Base-by-base conservation (phyloP, 78 protist species). In the Dictyostelium firmibasis region DNA sequence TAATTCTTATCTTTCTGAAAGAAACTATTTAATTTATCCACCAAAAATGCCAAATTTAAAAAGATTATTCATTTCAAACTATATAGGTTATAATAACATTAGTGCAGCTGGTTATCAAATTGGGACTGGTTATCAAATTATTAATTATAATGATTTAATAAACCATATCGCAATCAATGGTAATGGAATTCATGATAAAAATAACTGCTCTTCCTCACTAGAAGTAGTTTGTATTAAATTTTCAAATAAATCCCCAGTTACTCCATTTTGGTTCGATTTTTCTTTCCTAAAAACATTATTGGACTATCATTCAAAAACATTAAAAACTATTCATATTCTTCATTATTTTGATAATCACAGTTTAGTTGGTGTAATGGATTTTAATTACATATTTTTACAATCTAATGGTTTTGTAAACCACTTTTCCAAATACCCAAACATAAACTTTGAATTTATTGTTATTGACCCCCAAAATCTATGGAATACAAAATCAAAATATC, bases 11-110 rank as follows among this genome's bases (percentile, higher is more conserved):
- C 33, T 11, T 18, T 27, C 33, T 16, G 79, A 72, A 72, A 72
- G 79, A 16, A 35, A 72, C 31, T 72, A 72, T 72, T 72, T 72
- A 72, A 72, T 72, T 3, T 72, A 72, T 16, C 79, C 79, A 72
- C 79, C 79, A 6, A 16, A 3, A 72, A 72, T 72, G 38, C 44
- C 47, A 27, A 72, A 31, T 72, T 72, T 72, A 72, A 72, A 72
- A 33, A 72, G 25, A 72, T 16, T 72, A 31, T 13, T 33, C 33
- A 31, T 72, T 72, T 31, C 36, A 72, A 72, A 33, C 14, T 72
- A 72, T 33, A 1, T 33, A 10, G 79, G 79, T 33, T 33, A 72
- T 72, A 72, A 72, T 33, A 72, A 72, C 16, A 72, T 72, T 33
- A 72, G 79, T 33, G 14, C 14, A 4, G 38, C 79, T 5, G 79